Evolutionary conservation across 129 eudicot genomes (phyloP).

Genomic region (Chrysanthemum lavandulifolium): DNA sequence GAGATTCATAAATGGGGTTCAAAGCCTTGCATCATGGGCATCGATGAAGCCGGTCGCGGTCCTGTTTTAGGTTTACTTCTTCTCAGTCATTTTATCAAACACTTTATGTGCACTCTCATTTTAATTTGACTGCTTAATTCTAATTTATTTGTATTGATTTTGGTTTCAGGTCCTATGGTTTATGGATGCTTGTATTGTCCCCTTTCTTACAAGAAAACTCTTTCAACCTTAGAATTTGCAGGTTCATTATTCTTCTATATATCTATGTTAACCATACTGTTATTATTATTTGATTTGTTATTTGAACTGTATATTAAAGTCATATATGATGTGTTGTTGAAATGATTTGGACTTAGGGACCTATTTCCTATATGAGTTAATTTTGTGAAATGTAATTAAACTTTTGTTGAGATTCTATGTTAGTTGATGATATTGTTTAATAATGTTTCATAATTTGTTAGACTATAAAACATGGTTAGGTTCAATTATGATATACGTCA

Average conservation of each 20-base stretch:
- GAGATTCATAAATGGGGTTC: conserved; percentile 71
- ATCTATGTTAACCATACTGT: not conserved
- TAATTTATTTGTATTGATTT: not conserved
- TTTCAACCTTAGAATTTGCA: conserved; percentile 77
- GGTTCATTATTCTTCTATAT: conserved; percentile 33
- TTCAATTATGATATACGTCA: too few relatives aligned
- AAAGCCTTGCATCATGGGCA: conserved; percentile 90
- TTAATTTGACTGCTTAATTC: conserved; percentile 11
- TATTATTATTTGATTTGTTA: conserved; percentile 14
- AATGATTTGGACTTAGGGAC: too few relatives aligned
- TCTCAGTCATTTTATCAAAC: not conserved
- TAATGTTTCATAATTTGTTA: not conserved
- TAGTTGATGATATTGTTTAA: not conserved
- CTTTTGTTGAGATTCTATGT: not conserved
- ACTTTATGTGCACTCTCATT: not conserved
- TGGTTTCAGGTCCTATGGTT: conserved; percentile 82
- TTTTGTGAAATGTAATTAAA: too few relatives aligned
- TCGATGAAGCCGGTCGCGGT: conserved; percentile 98
- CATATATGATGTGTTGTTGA: not conserved
- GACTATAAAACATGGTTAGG: not conserved
- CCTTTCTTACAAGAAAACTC: conserved; percentile 69
- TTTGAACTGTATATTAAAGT: not conserved
- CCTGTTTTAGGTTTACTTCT: conserved; percentile 78
- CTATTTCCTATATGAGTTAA: too few relatives aligned
- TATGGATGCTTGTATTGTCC: conserved; percentile 96